phyloP scores from a whole-genome alignment of 495 filamentous ascomycete species.

The Filosporella fistucella region DNA sequence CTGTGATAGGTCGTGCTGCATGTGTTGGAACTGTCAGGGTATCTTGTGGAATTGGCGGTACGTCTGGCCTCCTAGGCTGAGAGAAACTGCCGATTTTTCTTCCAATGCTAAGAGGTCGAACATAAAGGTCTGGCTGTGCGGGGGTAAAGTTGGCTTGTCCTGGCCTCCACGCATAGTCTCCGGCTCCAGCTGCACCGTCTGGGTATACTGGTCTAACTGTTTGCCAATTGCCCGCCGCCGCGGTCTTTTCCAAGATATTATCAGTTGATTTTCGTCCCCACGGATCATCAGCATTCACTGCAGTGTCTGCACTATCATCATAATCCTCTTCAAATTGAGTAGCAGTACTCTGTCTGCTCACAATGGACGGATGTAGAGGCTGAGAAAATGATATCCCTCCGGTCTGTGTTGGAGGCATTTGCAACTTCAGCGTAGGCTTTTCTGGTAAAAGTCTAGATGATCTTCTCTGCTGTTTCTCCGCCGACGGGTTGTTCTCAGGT shows the following conservation, averaged over 20 bases:
- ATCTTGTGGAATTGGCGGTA: constrained; percentile 5
- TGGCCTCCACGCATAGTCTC: constrained; percentile 4
- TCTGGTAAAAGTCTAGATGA: constrained; percentile 22
- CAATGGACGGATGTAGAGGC: not conserved
- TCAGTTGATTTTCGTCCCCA: constrained; percentile 12
- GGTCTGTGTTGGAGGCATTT: constrained; percentile 19
- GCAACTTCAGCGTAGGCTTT: constrained; percentile 22
- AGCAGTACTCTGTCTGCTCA: constrained; percentile 18
- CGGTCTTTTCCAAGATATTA: constrained; percentile 6
- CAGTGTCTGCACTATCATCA: constrained; percentile 11
- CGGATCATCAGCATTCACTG: constrained; percentile 7
- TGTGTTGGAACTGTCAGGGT: constrained; percentile 5
- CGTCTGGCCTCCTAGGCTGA: constrained; percentile 15
- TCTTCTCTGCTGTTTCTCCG: constrained; percentile 2
- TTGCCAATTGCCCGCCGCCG: constrained; percentile 2
- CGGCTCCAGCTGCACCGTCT: not conserved
- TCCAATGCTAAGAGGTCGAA: constrained; percentile 3
- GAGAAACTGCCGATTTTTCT: constrained; percentile 19
- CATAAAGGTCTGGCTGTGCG: constrained; percentile 1
- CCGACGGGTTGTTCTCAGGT: constrained; percentile 20
- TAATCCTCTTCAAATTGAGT: constrained; percentile 23
- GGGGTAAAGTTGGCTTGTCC: not conserved
- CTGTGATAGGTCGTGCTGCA: constrained; percentile 3
- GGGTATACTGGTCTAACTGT: constrained; percentile 8
- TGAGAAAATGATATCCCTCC: constrained; percentile 15